Base-by-base conservation (phyloP, 108 stramenopile genomes). In the Stephanodiscus triporus region DNA sequence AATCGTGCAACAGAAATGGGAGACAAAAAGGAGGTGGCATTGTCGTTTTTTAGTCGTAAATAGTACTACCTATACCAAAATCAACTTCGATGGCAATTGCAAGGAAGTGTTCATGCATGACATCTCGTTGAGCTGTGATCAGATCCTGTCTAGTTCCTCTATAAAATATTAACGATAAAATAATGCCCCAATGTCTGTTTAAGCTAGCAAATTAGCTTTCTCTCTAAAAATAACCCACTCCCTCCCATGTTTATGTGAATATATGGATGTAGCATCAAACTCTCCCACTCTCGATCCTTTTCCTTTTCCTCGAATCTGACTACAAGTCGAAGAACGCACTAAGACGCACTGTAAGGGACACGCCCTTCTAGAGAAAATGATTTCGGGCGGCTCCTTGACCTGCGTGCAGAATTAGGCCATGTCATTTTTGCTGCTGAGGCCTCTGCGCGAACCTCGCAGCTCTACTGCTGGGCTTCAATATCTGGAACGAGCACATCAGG, bases 401-500 rank as follows among this genome's bases (percentile, higher is more conserved):
- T n/a, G n/a, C n/a, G n/a, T n/a, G n/a, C n/a, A 40, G 4, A 40
- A 7, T 40, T 40, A 8, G 11, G 40, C 40, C 40, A 9, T 40
- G 3, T 45, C 43, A 45, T 45, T 45, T 45, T 14, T 45, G 13
- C 14, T 45, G 43, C 43, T 34, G 67, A 79, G 68, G 72, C 59
- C 81, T 77, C 72, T 72, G 72, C 11, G 80, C 80, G 57, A 82
- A 82, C 58, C 81, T 58, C 4, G 81, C 81, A 59, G 81, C 73
- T 22, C 81, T 55, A 17, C 72, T 74, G 53, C 74, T 76, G 19
- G 85, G 85, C 60, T 82, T 77, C 59, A 86, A 72, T 51, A 96
- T 94, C 77, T 97, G 93, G 81, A 99, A 99, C 53, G 93, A 94
- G 71, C 98, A 99, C 96, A 95, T 95, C 14, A 99, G 91, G 20